Evolutionary conservation across 306 rosid species (phyloP), one percentile per base, ranked within the genome.

Genomic region (Gleditsia sinensis): DNA sequence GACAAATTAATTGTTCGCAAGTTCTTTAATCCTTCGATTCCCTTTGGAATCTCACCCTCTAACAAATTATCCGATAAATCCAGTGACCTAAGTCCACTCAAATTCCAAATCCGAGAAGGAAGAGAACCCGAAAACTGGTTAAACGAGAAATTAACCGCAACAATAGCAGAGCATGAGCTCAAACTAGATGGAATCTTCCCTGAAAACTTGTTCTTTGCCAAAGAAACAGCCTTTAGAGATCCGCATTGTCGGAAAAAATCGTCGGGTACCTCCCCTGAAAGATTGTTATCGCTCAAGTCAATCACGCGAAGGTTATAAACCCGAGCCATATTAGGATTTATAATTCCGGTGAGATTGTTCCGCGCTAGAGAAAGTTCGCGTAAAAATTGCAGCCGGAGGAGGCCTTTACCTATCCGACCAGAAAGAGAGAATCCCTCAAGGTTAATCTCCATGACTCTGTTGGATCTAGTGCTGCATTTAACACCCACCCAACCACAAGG

Each of bases 391-490:
- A 95, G 62, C 72, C 86, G 84, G n/a, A 86, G 79, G 1, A 95
- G 86, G 9, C 99, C 99, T 9, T 95, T 75, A 16, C 99, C 99
- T 2, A 95, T 75, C 33, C 80, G 89, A 20, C 99, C 99, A 36
- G 91, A 86, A 67, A 95, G 96, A 17, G 89, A 83, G 40, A 90
- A 92, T 28, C 88, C 96, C 54, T 88, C 86, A 2, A 95, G 99
- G 83, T 82, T 83, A 76, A 95, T 81, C 88, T 95, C 99, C 0
- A 83, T 76, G 60, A 90, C 98, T 45, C 92, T 81, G 74, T 86
- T 90, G 83, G 98, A 95, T 95, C 98, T 92, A 69, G 99, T 89
- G 85, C 82, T 89, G 81, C 99, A 95, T 83, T 76, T 87, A 61
- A 95, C 82, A 17, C 96, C 99, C 36, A 57, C 85, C 99, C 99